Conservation (phyloP, 352 stramenopile genomes). For the Phytopythium kandeliae region DNA sequence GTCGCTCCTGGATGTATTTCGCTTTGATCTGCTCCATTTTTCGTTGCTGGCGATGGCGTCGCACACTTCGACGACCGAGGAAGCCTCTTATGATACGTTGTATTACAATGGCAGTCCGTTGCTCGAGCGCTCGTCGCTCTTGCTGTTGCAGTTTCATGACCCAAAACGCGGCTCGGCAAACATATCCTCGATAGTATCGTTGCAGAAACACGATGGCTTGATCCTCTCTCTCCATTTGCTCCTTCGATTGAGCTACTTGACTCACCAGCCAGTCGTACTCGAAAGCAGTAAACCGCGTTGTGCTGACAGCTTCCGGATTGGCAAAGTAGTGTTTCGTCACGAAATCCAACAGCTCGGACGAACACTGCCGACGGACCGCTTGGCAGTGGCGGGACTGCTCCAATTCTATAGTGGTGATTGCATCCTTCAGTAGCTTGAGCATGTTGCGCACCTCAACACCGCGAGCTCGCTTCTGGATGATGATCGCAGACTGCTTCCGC, state of each 20-base stretch:
- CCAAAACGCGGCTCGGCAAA: slow-evolving; percentile 28
- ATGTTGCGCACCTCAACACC: slow-evolving; percentile 35
- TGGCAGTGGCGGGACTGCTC: slow-evolving; percentile 42
- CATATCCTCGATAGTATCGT: slow-evolving; percentile 46
- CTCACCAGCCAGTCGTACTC: slow-evolving; percentile 33
- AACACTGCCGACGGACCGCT: slow-evolving; percentile 12
- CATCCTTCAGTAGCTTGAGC: slow-evolving; percentile 30
- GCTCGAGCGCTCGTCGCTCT: slow-evolving; percentile 25
- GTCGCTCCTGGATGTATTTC: slow-evolving; percentile 52
- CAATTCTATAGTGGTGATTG: slow-evolving; percentile 30
- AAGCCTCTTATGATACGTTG: slow-evolving; percentile 31
- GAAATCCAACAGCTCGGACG: slow-evolving; percentile 45
- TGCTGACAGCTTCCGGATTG: not conserved
- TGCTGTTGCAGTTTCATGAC: slow-evolving; percentile 29
- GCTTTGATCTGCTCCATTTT: slow-evolving; percentile 41
- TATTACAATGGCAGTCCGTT: slow-evolving; percentile 22
- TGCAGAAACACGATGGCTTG: slow-evolving; percentile 40
- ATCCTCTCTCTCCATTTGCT: slow-evolving; percentile 37
- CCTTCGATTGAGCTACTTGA: slow-evolving; percentile 23
- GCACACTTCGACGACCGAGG: slow-evolving; percentile 26
- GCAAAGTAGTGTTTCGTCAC: slow-evolving; percentile 34
- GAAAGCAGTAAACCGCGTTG: slow-evolving; percentile 25
- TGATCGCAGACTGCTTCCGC: slow-evolving; percentile 29
- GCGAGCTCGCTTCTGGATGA: slow-evolving; percentile 53
- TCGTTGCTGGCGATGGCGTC: slow-evolving; percentile 19